Evolutionary conservation across 768 basidiomycete species (phyloP).

Genomic region (Russula virescens): DNA sequence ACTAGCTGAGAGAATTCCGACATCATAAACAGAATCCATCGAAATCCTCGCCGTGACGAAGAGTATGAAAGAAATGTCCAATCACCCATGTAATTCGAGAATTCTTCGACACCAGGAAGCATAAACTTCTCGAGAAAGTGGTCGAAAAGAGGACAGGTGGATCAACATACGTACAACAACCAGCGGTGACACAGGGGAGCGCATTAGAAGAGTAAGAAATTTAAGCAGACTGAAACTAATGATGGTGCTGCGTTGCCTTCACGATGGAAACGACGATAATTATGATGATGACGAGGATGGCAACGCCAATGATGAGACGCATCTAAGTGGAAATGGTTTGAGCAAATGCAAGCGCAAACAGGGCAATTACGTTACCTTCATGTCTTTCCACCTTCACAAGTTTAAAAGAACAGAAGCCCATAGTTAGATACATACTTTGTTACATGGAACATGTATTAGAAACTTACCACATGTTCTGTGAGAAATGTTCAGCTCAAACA

Average conservation of each 20-base stretch:
- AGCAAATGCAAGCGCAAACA: constrained; percentile 16
- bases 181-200: background rate
- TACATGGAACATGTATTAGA: background rate
- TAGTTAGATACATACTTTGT: background rate
- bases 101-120: background rate
- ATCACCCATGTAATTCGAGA: constrained; percentile 9
- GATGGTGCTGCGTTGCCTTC: constrained; percentile 71
- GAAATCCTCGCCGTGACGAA: constrained; percentile 1
- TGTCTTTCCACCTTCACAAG: constrained; percentile 84
- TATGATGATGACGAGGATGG: constrained; percentile 83
- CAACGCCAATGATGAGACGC: constrained; percentile 93
- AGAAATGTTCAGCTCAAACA: constrained; percentile 12
- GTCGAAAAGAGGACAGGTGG: constrained; percentile 4
- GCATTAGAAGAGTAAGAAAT: constrained; percentile 19
- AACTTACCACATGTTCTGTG: constrained; percentile 86
- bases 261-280: constrained; percentile 96
- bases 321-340: constrained; percentile 45
- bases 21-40: constrained; percentile 11
- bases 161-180: constrained; percentile 25
- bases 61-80: constrained; percentile 1
- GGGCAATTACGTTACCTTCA: constrained; percentile 58
- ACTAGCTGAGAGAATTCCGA: background rate
- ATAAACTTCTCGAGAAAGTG: constrained; percentile 6
- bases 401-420: background rate
- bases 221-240: constrained; percentile 26